Evolutionary conservation across 768 basidiomycete species (phyloP).

Genomic region (Tephrocybe rancida): DNA sequence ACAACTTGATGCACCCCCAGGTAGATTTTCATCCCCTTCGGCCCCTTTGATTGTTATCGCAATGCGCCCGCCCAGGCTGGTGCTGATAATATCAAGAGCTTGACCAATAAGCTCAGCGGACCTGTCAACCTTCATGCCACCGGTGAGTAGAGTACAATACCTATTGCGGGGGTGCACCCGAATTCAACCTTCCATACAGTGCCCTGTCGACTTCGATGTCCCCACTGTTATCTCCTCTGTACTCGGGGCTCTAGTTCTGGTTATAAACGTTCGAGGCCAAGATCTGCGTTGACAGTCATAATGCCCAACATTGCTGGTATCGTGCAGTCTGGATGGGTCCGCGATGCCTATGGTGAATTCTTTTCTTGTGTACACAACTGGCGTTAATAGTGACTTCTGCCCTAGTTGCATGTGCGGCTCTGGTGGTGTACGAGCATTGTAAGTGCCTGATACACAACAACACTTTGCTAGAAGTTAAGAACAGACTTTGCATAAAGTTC

Average conservation of each 20-base stretch:
- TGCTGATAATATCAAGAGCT: too few species aligned
- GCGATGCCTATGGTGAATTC: constrained; percentile 8
- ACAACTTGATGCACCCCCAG: too few species aligned
- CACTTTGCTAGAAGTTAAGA: not conserved
- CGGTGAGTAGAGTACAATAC: too few species aligned
- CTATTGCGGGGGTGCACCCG: too few species aligned
- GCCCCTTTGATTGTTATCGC: too few species aligned
- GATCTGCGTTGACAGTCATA: not conserved
- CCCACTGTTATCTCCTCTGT: too few species aligned
- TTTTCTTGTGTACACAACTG: not conserved
- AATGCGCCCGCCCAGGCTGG: too few species aligned
- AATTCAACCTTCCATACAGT: too few species aligned
- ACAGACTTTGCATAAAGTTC: constrained; percentile 10
- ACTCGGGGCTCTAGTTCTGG: not conserved
- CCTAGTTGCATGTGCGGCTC: constrained; percentile 17
- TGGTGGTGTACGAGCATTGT: constrained; percentile 23
- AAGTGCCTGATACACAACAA: not conserved
- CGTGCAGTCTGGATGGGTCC: constrained; percentile 11
- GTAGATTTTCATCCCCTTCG: too few species aligned
- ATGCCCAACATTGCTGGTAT: constrained; percentile 5
- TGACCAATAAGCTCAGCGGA: too few species aligned
- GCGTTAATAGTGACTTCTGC: not conserved
- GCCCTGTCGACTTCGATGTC: too few species aligned
- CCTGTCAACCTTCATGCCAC: too few species aligned
- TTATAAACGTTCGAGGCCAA: not conserved